These are phyloP conservation scores for Fusarium pseudocircinatum DNA, from an alignment of 2,329 filamentous ascomycete species.

Conservation along the genomic window DNA sequence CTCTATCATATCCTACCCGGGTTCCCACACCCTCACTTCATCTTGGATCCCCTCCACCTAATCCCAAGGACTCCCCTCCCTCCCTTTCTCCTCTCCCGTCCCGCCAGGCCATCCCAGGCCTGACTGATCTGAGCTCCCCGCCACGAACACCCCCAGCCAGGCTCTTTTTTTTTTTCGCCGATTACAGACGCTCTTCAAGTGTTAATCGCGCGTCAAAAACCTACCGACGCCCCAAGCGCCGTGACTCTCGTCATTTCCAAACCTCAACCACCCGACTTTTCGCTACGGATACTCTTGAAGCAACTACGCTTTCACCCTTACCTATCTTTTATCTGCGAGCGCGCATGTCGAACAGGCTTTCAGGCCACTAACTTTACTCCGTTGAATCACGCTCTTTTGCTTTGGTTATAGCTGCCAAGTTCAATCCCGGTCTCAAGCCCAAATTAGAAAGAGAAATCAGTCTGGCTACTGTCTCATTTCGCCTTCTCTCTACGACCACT, in stretches of 20 bases:
- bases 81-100: conserved; percentile 17
- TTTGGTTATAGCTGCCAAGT: conserved; percentile 5
- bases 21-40: conserved; percentile 36
- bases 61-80: conserved; percentile 4
- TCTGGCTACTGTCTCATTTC: conserved; percentile 39
- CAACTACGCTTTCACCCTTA: background rate
- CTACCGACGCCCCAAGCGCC: conserved; percentile 45
- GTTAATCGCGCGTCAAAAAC: conserved; percentile 47
- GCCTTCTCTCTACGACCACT: conserved; percentile 20
- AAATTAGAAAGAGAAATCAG: conserved; percentile 29
- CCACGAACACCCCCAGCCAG: conserved; percentile 37
- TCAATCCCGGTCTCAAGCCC: conserved; percentile 2
- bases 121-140: conserved; percentile 43
- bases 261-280: conserved; percentile 23
- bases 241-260: conserved; percentile 35
- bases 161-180: conserved; percentile 35
- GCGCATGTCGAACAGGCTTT: conserved; percentile 18
- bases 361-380: conserved; percentile 5
- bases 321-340: conserved; percentile 15
- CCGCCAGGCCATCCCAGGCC: conserved; percentile 24
- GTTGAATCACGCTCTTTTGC: conserved; percentile 16
- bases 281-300: background rate
- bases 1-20: conserved; percentile 2
- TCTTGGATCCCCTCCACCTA: conserved; percentile 21
- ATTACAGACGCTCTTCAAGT: conserved; percentile 41